phyloP scores from a whole-genome alignment of 1,139 yeast genomes.

The Pichia sp. region DNA sequence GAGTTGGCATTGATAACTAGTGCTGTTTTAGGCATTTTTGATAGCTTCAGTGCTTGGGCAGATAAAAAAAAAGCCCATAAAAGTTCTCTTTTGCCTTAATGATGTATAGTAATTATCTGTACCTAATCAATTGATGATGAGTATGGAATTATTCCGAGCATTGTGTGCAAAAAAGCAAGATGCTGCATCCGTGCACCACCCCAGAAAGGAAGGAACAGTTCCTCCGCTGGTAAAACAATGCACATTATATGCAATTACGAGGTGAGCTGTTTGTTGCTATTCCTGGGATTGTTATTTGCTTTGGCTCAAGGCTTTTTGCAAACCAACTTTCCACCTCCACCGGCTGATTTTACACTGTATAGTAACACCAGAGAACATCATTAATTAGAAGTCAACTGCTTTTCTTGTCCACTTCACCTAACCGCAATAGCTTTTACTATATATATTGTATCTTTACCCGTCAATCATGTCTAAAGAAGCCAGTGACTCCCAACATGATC shows the following conservation, averaged over 20 bases:
- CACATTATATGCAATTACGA: too few species aligned
- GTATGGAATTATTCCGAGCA: too few species aligned
- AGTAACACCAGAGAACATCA: not conserved
- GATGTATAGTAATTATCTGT: too few species aligned
- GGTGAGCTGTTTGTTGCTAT: not conserved
- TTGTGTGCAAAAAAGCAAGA: too few species aligned
- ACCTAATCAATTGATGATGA: too few species aligned
- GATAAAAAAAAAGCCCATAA: too few species aligned
- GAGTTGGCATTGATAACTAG: slow-evolving; percentile 9
- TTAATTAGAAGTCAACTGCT: not conserved
- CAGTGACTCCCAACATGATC: slow-evolving; percentile 15
- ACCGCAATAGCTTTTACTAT: too few species aligned
- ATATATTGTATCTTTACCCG: not conserved
- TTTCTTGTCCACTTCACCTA: not conserved
- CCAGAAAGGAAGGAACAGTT: not conserved
- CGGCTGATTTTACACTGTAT: not conserved
- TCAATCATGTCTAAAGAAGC: slow-evolving; percentile 3
- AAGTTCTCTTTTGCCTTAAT: too few species aligned
- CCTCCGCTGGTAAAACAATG: too few species aligned
- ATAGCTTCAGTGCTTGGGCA: too few species aligned
- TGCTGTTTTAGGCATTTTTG: too few species aligned
- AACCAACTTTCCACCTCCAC: not conserved
- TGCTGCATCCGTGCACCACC: not conserved
- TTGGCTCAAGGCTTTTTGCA: too few species aligned
- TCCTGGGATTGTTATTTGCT: not conserved